phyloP scores from a whole-genome alignment of 768 basidiomycete genomes.

The Rubroboletus pulcherrimus region DNA sequence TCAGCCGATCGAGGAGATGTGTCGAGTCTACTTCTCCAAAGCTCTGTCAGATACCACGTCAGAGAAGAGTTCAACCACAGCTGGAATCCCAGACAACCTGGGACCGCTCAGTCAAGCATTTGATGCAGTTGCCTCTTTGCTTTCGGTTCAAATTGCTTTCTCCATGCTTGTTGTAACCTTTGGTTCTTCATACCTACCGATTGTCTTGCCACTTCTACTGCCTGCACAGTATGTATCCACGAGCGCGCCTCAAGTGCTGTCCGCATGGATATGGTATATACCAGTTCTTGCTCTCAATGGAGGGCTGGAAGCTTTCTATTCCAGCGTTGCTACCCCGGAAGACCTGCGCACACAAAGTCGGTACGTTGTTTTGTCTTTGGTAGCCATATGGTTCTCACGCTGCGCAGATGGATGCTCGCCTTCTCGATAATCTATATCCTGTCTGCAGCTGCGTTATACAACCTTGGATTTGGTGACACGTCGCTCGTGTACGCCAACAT shows the following conservation, averaged over 20 bases:
- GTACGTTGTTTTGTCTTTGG: slow-evolving; percentile 28
- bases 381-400: neutral
- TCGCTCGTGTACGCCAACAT: slow-evolving; percentile 78
- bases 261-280: slow-evolving; percentile 83
- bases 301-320: slow-evolving; percentile 85
- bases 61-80: slow-evolving; percentile 1
- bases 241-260: slow-evolving; percentile 74
- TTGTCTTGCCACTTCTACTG: slow-evolving; percentile 66
- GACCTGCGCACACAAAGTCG: slow-evolving; percentile 72
- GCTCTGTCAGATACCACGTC: slow-evolving; percentile 36
- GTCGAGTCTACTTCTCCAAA: slow-evolving; percentile 84
- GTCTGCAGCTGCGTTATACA: slow-evolving; percentile 46
- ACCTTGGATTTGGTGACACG: slow-evolving; percentile 53
- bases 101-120: slow-evolving; percentile 40
- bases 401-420: slow-evolving; percentile 64
- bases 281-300: slow-evolving; percentile 91
- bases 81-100: neutral
- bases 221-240: slow-evolving; percentile 68
- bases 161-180: slow-evolving; percentile 72
- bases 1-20: slow-evolving; percentile 93
- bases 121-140: slow-evolving; percentile 50
- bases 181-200: slow-evolving; percentile 68
- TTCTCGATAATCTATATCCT: slow-evolving; percentile 70
- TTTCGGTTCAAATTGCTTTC: slow-evolving; percentile 63
- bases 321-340: slow-evolving; percentile 63